Conservation (phyloP, 176 grass and related monocot genomes). For the Oryza meridionalis region DNA sequence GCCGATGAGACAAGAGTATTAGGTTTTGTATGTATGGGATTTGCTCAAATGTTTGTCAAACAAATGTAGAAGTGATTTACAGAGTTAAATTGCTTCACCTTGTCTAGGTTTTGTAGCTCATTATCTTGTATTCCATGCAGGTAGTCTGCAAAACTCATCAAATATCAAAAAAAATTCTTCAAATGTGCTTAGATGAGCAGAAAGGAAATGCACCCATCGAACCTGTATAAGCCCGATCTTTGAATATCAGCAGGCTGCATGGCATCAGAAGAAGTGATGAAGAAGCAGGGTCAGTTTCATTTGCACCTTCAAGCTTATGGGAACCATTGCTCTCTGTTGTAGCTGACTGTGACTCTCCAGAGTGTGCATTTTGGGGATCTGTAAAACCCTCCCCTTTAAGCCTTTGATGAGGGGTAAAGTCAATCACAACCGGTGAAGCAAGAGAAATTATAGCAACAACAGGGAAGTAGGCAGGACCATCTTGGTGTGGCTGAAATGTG, state of each 20-base stretch:
- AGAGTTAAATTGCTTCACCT: slow-evolving; percentile 47
- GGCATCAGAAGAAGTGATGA: slow-evolving; percentile 71
- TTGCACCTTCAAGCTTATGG: not conserved
- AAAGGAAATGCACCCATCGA: not conserved
- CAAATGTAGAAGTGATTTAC: not conserved
- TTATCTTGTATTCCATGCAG: slow-evolving; percentile 88
- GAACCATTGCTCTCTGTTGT: slow-evolving; percentile 21
- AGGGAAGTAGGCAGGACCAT: slow-evolving; percentile 72
- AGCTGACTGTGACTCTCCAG: not conserved
- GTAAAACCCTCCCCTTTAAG: slow-evolving; percentile 40
- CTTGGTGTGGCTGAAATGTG: slow-evolving; percentile 66
- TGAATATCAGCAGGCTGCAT: slow-evolving; percentile 76
- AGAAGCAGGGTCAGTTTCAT: slow-evolving; percentile 25
- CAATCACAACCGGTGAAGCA: slow-evolving; percentile 73
- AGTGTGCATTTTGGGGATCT: slow-evolving; percentile 15
- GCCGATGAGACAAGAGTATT: not conserved
- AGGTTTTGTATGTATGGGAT: not conserved
- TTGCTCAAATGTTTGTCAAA: not conserved
- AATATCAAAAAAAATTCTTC: slow-evolving; percentile 10
- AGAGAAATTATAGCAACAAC: slow-evolving; percentile 91
- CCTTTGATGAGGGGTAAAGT: slow-evolving; percentile 74
- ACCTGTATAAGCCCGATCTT: slow-evolving; percentile 88
- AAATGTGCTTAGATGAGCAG: not conserved
- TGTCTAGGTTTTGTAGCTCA: slow-evolving; percentile 64
- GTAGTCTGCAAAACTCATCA: slow-evolving; percentile 56